Evolutionary conservation across 352 stramenopile genomes (phyloP).

Genomic region (Pythium phragmiticola): DNA sequence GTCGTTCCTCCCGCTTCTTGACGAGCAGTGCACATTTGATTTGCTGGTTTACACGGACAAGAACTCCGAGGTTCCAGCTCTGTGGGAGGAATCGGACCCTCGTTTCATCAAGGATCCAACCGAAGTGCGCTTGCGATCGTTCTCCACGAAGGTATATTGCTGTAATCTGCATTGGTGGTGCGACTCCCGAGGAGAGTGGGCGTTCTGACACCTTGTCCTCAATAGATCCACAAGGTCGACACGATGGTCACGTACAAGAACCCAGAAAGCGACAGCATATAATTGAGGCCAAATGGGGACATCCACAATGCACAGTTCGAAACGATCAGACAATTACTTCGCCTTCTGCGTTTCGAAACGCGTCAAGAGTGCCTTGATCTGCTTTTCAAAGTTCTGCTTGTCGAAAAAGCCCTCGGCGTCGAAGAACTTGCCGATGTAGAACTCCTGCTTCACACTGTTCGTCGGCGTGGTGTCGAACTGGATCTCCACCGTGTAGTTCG

Average conservation of each 20-base stretch:
- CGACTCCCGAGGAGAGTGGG: not conserved
- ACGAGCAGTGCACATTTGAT: slow-evolving; percentile 98
- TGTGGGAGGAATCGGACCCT: slow-evolving; percentile 98
- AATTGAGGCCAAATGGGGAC: slow-evolving; percentile 24
- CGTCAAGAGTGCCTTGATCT: slow-evolving; percentile 55
- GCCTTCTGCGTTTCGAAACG: slow-evolving; percentile 76
- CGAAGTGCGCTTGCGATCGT: slow-evolving; percentile 97
- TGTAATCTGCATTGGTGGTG: not conserved
- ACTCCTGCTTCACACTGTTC: slow-evolving; percentile 42
- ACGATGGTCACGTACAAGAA: slow-evolving; percentile 98
- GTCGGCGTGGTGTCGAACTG: slow-evolving; percentile 21
- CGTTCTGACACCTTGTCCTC: not conserved
- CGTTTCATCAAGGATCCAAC: slow-evolving; percentile 97
- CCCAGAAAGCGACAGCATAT: slow-evolving; percentile 72
- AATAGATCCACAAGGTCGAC: slow-evolving; percentile 96
- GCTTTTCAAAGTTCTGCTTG: slow-evolving; percentile 72
- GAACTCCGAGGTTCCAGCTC: slow-evolving; percentile 91
- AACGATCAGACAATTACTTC: slow-evolving; percentile 44
- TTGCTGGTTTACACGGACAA: slow-evolving; percentile 98
- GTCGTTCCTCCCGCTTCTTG: slow-evolving; percentile 98
- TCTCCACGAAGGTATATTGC: slow-evolving; percentile 93
- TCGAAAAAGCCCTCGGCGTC: slow-evolving; percentile 85
- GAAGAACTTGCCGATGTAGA: slow-evolving; percentile 86
- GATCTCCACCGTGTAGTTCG: slow-evolving; percentile 71
- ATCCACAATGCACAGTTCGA: slow-evolving; percentile 17